Conservation (phyloP, 169 alveolate genomes). For the Cryptosporidium meleagridis region DNA sequence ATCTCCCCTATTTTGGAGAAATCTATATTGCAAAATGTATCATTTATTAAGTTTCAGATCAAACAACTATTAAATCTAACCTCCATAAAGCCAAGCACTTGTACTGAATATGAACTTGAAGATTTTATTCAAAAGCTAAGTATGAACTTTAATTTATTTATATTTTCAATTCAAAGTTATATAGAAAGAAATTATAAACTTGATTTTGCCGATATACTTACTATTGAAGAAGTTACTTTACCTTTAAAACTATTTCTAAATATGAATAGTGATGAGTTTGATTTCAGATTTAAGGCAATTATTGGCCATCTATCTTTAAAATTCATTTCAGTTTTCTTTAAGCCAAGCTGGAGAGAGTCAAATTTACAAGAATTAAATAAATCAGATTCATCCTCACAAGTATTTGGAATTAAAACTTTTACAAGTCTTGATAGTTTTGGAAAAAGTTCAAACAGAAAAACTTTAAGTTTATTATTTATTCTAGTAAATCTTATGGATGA, state of each 20-base stretch:
- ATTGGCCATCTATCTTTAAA: neutral
- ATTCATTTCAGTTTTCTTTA: neutral
- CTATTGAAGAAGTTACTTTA: conserved; percentile 41
- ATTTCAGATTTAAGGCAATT: neutral
- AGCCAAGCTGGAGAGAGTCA: neutral
- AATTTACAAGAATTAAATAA: neutral
- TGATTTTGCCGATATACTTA: neutral
- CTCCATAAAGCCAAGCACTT: neutral
- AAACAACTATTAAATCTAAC: conserved; percentile 14
- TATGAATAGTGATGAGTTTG: conserved; percentile 27
- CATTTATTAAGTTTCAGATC: conserved; percentile 38
- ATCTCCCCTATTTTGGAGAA: conserved; percentile 31
- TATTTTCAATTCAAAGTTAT: conserved; percentile 16
- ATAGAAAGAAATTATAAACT: neutral
- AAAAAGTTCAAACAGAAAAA: neutral
- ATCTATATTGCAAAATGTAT: neutral
- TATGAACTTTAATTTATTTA: conserved; percentile 8
- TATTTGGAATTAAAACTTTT: neutral
- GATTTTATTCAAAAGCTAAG: neutral
- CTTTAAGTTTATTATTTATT: neutral
- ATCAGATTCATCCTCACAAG: neutral
- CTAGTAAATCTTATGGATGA: neutral
- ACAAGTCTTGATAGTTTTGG: neutral
- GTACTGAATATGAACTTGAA: neutral
- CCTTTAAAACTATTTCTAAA: conserved; percentile 31